Evolutionary conservation across 495 filamentous ascomycete genomes (phyloP).

Genomic region (Penicillium canariense): DNA sequence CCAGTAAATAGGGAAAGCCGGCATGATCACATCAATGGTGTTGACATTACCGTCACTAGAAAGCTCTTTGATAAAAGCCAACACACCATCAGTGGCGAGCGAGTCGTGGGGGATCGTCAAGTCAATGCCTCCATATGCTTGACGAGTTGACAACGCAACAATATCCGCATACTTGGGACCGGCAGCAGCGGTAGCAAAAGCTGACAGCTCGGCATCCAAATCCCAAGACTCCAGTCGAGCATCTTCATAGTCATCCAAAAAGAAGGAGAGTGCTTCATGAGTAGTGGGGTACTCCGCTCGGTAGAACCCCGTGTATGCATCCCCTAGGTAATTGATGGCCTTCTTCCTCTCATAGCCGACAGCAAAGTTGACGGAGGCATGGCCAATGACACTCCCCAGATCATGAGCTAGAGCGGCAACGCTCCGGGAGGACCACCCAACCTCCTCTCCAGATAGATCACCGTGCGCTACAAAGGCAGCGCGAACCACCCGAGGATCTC

Average conservation of each 20-base stretch:
- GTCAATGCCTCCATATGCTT: conserved; percentile 51
- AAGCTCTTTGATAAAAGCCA: conserved; percentile 55
- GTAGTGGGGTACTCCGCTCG: conserved; percentile 33
- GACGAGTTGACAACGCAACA: conserved; percentile 44
- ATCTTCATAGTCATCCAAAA: conserved; percentile 44
- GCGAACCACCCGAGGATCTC: conserved; percentile 20
- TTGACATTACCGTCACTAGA: conserved; percentile 53
- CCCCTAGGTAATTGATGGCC: conserved; percentile 49
- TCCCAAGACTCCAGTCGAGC: conserved; percentile 33
- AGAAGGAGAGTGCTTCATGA: conserved; percentile 36
- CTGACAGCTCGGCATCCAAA: conserved; percentile 34
- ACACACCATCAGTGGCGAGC: conserved; percentile 38
- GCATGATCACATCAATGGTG: conserved; percentile 53
- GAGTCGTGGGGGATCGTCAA: conserved; percentile 43
- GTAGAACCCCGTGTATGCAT: conserved; percentile 45
- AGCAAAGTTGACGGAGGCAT: conserved; percentile 41
- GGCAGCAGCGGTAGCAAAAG: conserved; percentile 27
- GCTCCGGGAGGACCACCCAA: conserved; percentile 26
- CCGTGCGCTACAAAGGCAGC: conserved; percentile 27
- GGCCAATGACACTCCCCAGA: conserved; percentile 33
- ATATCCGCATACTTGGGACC: conserved; percentile 50
- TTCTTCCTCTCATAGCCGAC: conserved; percentile 46
- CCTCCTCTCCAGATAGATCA: conserved; percentile 15
- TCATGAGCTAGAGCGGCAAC: conserved; percentile 45
- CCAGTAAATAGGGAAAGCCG: conserved; percentile 49